Conservation (phyloP, 1,284 basidiomycete genomes). For the Sphagnurus paluster region DNA sequence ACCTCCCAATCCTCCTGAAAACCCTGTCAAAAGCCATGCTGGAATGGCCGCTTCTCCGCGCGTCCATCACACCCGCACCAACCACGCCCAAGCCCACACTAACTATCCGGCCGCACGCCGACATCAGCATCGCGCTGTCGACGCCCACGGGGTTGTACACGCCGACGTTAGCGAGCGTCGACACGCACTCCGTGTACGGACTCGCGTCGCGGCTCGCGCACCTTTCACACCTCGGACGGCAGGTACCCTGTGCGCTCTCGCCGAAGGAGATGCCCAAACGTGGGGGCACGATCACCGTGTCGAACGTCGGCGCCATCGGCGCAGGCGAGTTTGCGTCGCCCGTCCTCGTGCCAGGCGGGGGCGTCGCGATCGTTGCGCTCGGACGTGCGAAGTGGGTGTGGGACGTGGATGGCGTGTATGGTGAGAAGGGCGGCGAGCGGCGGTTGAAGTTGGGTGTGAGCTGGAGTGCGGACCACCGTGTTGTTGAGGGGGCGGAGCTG, state of each 20-base stretch:
- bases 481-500: conserved; percentile 91
- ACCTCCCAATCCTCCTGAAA: conserved; percentile 87
- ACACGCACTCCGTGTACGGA: conserved; percentile 60
- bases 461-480: conserved; percentile 90
- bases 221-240: conserved; percentile 64
- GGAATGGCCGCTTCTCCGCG: conserved; percentile 82
- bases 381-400: conserved; percentile 55
- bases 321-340: conserved; percentile 73
- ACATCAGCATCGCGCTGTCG: conserved; percentile 76
- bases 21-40: conserved; percentile 79
- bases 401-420: conserved; percentile 13
- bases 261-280: conserved; percentile 64
- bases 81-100: conserved; percentile 54
- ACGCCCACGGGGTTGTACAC: conserved; percentile 88
- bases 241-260: conserved; percentile 62
- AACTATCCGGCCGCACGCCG: conserved; percentile 67
- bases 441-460: conserved; percentile 77
- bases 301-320: conserved; percentile 84
- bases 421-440: conserved; percentile 46
- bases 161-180: conserved; percentile 71
- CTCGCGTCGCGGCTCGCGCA: conserved; percentile 66
- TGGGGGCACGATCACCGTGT: conserved; percentile 84
- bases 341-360: conserved; percentile 85
- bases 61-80: conserved; percentile 57
- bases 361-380: conserved; percentile 88